Evolutionary conservation across 2,329 filamentous ascomycete genomes (phyloP).

Genomic region (Celoporthe dispersa): DNA sequence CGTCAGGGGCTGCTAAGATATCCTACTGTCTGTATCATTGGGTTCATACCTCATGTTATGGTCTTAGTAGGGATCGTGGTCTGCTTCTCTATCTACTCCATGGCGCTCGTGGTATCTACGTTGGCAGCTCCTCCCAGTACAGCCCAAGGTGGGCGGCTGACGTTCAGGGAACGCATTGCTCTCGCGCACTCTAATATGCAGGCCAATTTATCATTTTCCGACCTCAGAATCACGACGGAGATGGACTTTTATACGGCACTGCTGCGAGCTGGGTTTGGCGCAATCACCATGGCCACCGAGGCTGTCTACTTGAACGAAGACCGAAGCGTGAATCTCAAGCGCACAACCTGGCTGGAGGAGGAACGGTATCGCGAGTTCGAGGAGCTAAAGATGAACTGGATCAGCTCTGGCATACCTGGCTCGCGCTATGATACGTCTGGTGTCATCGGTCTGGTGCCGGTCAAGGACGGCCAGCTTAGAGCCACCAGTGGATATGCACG

Average conservation of each 20-base stretch:
- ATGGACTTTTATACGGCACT: conserved; percentile 97
- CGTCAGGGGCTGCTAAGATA: conserved; percentile 77
- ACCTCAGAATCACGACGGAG: conserved; percentile 78
- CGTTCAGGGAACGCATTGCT: conserved; percentile 63
- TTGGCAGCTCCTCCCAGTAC: conserved; percentile 62
- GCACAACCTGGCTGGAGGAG: conserved; percentile 90
- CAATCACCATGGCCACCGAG: conserved; percentile 91
- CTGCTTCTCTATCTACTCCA: conserved; percentile 75
- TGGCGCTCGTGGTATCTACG: conserved; percentile 78
- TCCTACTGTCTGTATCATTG: conserved; percentile 92
- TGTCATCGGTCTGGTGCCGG: conserved; percentile 59
- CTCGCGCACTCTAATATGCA: conserved; percentile 88
- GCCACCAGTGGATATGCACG: conserved; percentile 66
- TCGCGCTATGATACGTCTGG: conserved; percentile 57
- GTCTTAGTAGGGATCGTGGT: conserved; percentile 78
- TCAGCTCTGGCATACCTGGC: conserved; percentile 50
- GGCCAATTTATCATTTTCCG: conserved; percentile 83
- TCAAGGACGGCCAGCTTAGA: conserved; percentile 50
- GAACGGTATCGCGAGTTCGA: conserved; percentile 81
- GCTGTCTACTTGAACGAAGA: conserved; percentile 96
- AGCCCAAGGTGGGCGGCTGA: conserved; percentile 40
- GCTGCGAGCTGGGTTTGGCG: conserved; percentile 82
- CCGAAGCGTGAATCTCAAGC: conserved; percentile 70
- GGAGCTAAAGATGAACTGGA: conserved; percentile 55
- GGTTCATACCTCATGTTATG: conserved; percentile 92